Conservation (phyloP, 1,284 basidiomycete species). For the Puccinia horiana region DNA sequence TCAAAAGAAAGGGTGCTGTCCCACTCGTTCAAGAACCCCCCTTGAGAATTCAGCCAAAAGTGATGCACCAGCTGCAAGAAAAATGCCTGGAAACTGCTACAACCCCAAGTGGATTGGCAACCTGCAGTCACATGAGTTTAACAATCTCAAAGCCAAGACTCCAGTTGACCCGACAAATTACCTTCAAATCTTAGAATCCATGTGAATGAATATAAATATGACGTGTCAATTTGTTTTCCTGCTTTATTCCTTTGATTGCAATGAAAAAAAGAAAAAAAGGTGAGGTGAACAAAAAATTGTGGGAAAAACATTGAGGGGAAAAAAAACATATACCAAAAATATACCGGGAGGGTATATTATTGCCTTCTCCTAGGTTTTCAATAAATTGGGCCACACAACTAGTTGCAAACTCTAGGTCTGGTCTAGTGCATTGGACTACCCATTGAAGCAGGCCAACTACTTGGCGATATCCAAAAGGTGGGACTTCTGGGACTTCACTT, state of each 20-base stretch:
- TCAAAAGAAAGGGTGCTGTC: not conserved
- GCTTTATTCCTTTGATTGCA: not conserved
- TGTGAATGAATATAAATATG: not conserved
- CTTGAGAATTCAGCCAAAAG: not conserved
- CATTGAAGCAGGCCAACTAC: not conserved
- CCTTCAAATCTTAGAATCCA: not conserved
- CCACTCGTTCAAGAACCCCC: not conserved
- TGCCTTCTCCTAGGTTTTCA: slow-evolving; percentile 1
- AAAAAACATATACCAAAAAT: too few species aligned
- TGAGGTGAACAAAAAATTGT: too few species aligned
- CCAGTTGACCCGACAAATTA: not conserved
- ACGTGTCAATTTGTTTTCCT: not conserved
- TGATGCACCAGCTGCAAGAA: not conserved
- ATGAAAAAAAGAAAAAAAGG: not conserved
- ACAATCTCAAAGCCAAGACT: not conserved
- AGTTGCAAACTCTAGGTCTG: not conserved
- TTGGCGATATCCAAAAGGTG: not conserved
- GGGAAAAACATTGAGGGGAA: too few species aligned
- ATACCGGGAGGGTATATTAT: not conserved
- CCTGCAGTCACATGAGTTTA: not conserved
- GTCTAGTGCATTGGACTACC: slow-evolving; percentile 11
- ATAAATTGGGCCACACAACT: not conserved
- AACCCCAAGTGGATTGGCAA: not conserved
- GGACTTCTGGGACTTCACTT: not conserved
- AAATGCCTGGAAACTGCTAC: not conserved